These are phyloP conservation scores for Alternaria ethzedia DNA, from an alignment of 2,329 filamentous ascomycete species.

Conservation along the genomic window DNA sequence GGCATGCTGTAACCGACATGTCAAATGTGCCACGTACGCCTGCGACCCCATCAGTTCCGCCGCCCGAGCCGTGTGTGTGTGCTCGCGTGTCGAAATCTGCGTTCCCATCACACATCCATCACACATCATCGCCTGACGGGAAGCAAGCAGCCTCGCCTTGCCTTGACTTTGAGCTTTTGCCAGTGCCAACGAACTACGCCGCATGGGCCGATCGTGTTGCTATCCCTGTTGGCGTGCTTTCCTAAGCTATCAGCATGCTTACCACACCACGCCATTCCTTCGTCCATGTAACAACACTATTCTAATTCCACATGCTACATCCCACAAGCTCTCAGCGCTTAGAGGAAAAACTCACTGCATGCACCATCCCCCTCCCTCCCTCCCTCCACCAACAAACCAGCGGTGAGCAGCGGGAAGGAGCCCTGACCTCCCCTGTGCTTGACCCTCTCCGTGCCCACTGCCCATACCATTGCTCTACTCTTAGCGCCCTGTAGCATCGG, in stretches of 20 bases:
- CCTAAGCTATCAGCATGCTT: not conserved
- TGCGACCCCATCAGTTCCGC: constrained; percentile 4
- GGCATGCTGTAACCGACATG: constrained; percentile 1
- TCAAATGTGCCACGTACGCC: constrained; percentile 8
- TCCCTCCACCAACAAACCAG: not conserved
- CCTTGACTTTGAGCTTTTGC: not conserved
- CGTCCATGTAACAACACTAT: not conserved
- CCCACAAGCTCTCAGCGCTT: not conserved
- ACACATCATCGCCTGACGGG: not conserved
- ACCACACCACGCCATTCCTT: not conserved
- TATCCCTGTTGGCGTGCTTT: not conserved
- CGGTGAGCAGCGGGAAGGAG: not conserved
- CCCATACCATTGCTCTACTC: not conserved
- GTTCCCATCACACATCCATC: not conserved
- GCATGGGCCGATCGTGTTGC: not conserved
- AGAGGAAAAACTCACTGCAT: not conserved
- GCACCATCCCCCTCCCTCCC: not conserved
- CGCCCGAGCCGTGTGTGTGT: constrained; percentile 2
- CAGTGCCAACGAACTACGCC: not conserved
- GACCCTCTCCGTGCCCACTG: constrained; percentile 1
- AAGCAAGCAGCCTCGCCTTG: not conserved
- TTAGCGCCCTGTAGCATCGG: not conserved
- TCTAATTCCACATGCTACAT: not conserved
- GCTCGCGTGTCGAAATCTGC: not conserved
- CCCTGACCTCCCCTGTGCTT: not conserved